These are phyloP conservation scores for Drechslerella stenobrocha DNA, from an alignment of 2,329 filamentous ascomycete species.

Conservation along the genomic window DNA sequence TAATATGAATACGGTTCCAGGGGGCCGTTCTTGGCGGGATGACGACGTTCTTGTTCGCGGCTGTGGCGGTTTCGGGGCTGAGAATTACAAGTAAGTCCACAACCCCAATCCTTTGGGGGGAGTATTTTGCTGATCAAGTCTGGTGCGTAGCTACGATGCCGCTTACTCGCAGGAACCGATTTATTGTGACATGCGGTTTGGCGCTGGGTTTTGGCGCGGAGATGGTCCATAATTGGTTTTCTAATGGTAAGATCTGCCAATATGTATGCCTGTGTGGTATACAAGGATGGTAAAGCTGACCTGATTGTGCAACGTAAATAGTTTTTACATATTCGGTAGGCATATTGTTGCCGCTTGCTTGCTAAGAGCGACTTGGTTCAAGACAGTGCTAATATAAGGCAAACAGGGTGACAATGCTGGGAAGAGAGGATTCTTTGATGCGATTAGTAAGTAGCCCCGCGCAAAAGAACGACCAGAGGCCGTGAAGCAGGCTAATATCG, in stretches of 20 bases:
- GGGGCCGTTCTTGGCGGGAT: conserved; percentile 58
- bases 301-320: conserved; percentile 4
- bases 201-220: conserved; percentile 58
- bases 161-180: conserved; percentile 59
- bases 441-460: conserved; percentile 56
- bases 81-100: conserved; percentile 66
- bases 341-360: too few relatives aligned
- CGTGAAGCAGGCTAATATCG: background rate
- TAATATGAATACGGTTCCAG: conserved; percentile 56
- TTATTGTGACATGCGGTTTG: conserved; percentile 65
- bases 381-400: background rate
- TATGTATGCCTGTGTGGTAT: background rate
- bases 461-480: background rate
- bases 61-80: conserved; percentile 68
- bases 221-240: conserved; percentile 59
- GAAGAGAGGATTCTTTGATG: conserved; percentile 70
- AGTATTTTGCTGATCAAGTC: conserved; percentile 63
- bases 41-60: conserved; percentile 68
- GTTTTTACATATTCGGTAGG: conserved; percentile 45
- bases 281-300: background rate
- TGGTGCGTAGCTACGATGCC: conserved; percentile 38
- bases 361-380: too few relatives aligned
- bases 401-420: conserved; percentile 33
- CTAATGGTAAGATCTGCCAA: conserved; percentile 54
- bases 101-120: background rate